Conservation (phyloP, 2,329 filamentous ascomycete species). For the Cladophialophora chaetospira region DNA sequence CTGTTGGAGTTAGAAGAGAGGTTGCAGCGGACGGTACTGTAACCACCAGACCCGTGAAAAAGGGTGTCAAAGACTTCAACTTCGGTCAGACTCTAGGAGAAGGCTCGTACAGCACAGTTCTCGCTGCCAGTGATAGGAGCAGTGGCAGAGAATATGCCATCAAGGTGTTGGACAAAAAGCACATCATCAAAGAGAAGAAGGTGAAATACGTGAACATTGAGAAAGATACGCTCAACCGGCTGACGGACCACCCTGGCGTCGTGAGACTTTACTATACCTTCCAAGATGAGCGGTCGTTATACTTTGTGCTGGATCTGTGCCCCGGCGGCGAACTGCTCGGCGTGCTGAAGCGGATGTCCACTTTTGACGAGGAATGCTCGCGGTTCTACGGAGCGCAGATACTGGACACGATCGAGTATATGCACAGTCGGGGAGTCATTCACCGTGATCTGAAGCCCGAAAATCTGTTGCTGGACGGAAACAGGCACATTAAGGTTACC, state of each 20-base stretch:
- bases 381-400: constrained; percentile 95
- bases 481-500: constrained; percentile 98
- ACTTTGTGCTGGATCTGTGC: constrained; percentile 94
- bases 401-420: constrained; percentile 93
- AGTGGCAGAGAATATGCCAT: constrained; percentile 96
- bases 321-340: constrained; percentile 89
- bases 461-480: constrained; percentile 90
- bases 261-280: constrained; percentile 98
- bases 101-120: constrained; percentile 95
- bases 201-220: constrained; percentile 99
- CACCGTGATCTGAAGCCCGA: constrained; percentile 96
- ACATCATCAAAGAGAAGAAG: constrained; percentile 99
- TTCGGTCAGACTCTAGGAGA: constrained; percentile 91
- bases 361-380: constrained; percentile 93
- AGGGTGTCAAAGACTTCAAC: constrained; percentile 94
- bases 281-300: constrained; percentile 92
- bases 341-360: constrained; percentile 89
- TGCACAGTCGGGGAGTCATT: constrained; percentile 95
- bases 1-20: constrained; percentile 77
- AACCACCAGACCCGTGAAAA: constrained; percentile 83
- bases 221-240: constrained; percentile 92
- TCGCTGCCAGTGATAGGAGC: constrained; percentile 88
- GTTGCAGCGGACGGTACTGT: constrained; percentile 82
- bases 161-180: constrained; percentile 95
- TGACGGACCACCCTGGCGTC: constrained; percentile 95